phyloP scores from a whole-genome alignment of 495 filamentous ascomycete genomes.

The Margaritispora aquatica region DNA sequence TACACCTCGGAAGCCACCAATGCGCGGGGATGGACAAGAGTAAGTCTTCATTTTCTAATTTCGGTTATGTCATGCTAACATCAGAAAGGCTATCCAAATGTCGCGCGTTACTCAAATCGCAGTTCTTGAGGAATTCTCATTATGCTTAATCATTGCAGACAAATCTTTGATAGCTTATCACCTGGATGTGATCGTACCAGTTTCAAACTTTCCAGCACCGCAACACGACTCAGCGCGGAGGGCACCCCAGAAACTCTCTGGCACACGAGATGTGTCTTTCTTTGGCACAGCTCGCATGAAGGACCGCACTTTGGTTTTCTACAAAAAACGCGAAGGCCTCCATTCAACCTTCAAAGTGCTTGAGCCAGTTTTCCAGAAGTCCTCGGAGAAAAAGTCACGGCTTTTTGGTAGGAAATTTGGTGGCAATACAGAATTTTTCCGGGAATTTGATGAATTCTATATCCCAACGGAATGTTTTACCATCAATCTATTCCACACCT shows the following conservation, averaged over 20 bases:
- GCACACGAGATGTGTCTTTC: constrained; percentile 85
- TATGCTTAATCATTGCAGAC: constrained; percentile 86
- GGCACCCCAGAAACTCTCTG: constrained; percentile 87
- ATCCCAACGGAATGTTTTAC: constrained; percentile 93
- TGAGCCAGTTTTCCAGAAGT: constrained; percentile 89
- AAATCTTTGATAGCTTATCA: constrained; percentile 91
- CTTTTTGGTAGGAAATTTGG: constrained; percentile 51
- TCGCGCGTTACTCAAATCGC: constrained; percentile 83
- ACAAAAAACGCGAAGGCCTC: constrained; percentile 90
- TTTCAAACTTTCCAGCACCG: constrained; percentile 54
- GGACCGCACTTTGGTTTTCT: constrained; percentile 87
- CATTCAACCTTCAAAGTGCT: constrained; percentile 94
- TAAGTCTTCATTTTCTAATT: constrained; percentile 34
- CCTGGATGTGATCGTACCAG: constrained; percentile 78
- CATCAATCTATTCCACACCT: constrained; percentile 92
- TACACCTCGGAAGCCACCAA: constrained; percentile 80
- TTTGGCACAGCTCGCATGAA: constrained; percentile 96
- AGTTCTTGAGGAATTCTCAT: constrained; percentile 89
- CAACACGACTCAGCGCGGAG: constrained; percentile 58
- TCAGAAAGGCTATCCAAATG: constrained; percentile 59
- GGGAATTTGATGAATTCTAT: constrained; percentile 98
- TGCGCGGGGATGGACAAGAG: constrained; percentile 81
- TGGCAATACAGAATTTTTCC: constrained; percentile 89
- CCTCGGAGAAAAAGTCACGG: constrained; percentile 66
- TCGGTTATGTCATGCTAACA: neutral